Evolutionary conservation across 1,284 basidiomycete species (phyloP), one percentile per base, ranked within the genome.

Genomic region (Puccinia horiana): DNA sequence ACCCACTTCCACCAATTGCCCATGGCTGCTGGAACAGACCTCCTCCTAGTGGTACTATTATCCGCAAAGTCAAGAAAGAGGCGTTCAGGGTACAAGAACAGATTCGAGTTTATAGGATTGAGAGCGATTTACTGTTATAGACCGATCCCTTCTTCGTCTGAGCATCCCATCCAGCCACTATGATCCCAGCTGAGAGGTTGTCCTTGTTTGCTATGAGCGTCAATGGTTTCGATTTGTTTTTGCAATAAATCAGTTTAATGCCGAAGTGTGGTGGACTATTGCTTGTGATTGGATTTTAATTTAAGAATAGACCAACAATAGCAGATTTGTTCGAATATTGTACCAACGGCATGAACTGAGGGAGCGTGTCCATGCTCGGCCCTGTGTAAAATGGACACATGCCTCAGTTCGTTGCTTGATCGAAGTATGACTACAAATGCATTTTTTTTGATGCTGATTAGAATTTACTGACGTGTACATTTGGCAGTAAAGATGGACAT

Each of bases 1-100:
- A 98, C 20, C 97, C 97, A 80, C 95, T 97, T 92, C 94, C 95
- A 86, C 94, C 95, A 85, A 98, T 98, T 75, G 95, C 94, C 95
- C 95, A 98, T 14, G 95, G 95, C 86, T 96, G 94, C 84, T 93
- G 91, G 90, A 98, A 97, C 76, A 95, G 88, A 54, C 95, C 95
- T 81, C 95, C 95, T 63, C 95, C 95, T 26, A 98, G 90, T 29
- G 95, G 95, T 81, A 98, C 67, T 70, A 16, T 40, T 14, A 16
- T 82, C 29, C 52, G 32, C 44, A 42, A 67, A 84, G 85, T 26
- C 86, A 86, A 67, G 86, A 86, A 0, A 86, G 86, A 86, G 85
- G 86, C 0, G 86, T 85, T 85, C 85, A 79, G 86, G 83, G 76
- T 86, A n/a, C 23, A 3, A 37, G 12, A 3, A 86, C 18, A 85